Conservation (phyloP, 306 rosid species). For the Rosa rugosa region DNA sequence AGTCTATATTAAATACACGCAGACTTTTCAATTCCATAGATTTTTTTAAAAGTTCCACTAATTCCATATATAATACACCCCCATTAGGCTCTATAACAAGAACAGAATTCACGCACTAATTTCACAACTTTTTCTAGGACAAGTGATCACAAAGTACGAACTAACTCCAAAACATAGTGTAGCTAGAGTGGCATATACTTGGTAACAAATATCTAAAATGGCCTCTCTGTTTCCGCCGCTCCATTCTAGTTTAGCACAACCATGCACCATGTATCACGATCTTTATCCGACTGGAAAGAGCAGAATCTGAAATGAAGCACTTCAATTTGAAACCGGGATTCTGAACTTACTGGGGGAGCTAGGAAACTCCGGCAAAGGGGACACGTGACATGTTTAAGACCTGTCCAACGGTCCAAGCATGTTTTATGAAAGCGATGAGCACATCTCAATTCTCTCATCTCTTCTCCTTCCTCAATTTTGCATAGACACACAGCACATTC, state of each 20-base stretch:
- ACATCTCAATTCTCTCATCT: conserved; percentile 43
- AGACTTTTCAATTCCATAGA: no score
- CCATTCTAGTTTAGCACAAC: conserved; percentile 34
- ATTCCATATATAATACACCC: no score
- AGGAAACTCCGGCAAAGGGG: conserved; percentile 51
- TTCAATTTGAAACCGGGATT: conserved; percentile 23
- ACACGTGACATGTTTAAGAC: conserved; percentile 25
- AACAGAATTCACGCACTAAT: no score
- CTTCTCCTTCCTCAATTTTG: conserved; percentile 46
- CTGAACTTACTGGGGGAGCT: conserved; percentile 2
- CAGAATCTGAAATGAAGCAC: conserved; percentile 30
- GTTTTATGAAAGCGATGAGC: conserved; percentile 34
- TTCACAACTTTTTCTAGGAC: no score
- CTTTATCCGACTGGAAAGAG: neutral
- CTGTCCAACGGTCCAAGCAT: conserved; percentile 47
- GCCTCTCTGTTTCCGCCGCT: neutral
- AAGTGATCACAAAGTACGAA: neutral
- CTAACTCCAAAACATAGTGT: neutral
- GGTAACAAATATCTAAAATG: neutral
- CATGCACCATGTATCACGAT: conserved; percentile 42
- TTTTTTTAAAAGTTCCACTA: no score
- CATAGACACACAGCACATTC: conserved; percentile 47
- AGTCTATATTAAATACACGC: no score
- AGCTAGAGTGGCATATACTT: neutral
- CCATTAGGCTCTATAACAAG: no score